phyloP scores from a whole-genome alignment of 164 flowering plant genomes.

The Annona squamosa region DNA sequence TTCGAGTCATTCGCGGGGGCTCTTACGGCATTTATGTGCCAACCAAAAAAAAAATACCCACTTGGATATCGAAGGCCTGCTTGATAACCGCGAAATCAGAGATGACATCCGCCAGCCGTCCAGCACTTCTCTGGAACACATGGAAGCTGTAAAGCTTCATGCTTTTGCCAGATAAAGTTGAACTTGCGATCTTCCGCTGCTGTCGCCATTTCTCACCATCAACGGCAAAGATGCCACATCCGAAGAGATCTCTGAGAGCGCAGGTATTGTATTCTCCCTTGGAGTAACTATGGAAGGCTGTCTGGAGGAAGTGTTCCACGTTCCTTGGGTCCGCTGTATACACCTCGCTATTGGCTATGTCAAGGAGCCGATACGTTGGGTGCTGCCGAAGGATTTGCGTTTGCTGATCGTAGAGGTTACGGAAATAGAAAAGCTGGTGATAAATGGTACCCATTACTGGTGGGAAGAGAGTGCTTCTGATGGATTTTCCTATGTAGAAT shows the following conservation, averaged over 20 bases:
- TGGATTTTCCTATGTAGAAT: background rate
- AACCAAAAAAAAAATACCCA: background rate
- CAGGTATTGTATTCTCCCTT: background rate
- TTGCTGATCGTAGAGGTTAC: constrained; percentile 28
- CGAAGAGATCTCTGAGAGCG: background rate
- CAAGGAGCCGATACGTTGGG: constrained; percentile 37
- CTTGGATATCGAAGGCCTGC: constrained; percentile 21
- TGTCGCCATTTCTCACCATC: constrained; percentile 46
- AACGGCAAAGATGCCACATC: constrained; percentile 44
- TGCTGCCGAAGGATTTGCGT: constrained; percentile 20
- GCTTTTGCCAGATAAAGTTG: constrained; percentile 32
- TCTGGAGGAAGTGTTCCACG: constrained; percentile 42
- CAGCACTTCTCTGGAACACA: constrained; percentile 23
- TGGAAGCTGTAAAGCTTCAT: constrained; percentile 22
- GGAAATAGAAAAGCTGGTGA: constrained; percentile 25
- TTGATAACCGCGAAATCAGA: constrained; percentile 9
- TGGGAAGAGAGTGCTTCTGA: constrained; percentile 10
- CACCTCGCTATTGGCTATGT: constrained; percentile 27
- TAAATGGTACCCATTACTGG: constrained; percentile 28
- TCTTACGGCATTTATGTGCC: too few species aligned
- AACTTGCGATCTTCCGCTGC: constrained; percentile 33
- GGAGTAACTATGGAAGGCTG: constrained; percentile 35
- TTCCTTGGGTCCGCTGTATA: constrained; percentile 42
- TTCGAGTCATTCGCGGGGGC: too few species aligned
- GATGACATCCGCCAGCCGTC: constrained; percentile 14